Conservation (phyloP, 2,329 filamentous ascomycete species). For the Anisogramma anomala region DNA sequence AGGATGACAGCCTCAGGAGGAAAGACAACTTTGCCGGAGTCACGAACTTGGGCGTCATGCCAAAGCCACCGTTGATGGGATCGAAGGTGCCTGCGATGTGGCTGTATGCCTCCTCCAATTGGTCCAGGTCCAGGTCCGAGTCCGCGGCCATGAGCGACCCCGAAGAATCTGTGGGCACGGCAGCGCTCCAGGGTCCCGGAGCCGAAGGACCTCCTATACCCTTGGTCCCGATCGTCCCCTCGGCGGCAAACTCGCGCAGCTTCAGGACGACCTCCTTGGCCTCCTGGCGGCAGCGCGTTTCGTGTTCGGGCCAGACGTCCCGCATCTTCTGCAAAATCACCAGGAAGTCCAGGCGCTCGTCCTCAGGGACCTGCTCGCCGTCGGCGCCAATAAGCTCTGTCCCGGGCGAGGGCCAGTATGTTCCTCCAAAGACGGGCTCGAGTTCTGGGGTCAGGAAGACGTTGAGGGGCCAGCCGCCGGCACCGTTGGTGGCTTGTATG, state of each 20-base stretch:
- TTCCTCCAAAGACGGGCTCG: slow-evolving; percentile 89
- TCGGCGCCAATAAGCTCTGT: slow-evolving; percentile 34
- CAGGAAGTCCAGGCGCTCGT: slow-evolving; percentile 65
- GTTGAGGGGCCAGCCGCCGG: slow-evolving; percentile 89
- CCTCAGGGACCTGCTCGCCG: slow-evolving; percentile 30
- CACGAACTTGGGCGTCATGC: slow-evolving; percentile 73
- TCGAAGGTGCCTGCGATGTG: slow-evolving; percentile 78
- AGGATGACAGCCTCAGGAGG: slow-evolving; percentile 61
- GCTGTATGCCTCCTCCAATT: slow-evolving; percentile 79
- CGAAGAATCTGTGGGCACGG: slow-evolving; percentile 12
- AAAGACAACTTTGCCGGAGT: slow-evolving; percentile 79
- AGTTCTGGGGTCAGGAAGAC: slow-evolving; percentile 92
- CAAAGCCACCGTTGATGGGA: slow-evolving; percentile 67
- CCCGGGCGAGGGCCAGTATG: slow-evolving; percentile 83
- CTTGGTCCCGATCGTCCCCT: slow-evolving; percentile 57
- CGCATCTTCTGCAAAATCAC: slow-evolving; percentile 70
- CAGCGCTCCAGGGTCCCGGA: slow-evolving; percentile 21
- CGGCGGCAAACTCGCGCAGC: slow-evolving; percentile 75
- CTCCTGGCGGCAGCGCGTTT: slow-evolving; percentile 69
- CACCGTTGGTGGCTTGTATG: slow-evolving; percentile 81
- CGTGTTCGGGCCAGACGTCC: slow-evolving; percentile 69
- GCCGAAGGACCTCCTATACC: slow-evolving; percentile 21
- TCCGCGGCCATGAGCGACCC: slow-evolving; percentile 19
- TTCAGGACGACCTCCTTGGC: slow-evolving; percentile 73
- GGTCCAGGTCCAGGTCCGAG: slow-evolving; percentile 74